These are phyloP conservation scores for Grosmannia huntii DNA, from an alignment of 2,329 filamentous ascomycete species.

Conservation along the genomic window DNA sequence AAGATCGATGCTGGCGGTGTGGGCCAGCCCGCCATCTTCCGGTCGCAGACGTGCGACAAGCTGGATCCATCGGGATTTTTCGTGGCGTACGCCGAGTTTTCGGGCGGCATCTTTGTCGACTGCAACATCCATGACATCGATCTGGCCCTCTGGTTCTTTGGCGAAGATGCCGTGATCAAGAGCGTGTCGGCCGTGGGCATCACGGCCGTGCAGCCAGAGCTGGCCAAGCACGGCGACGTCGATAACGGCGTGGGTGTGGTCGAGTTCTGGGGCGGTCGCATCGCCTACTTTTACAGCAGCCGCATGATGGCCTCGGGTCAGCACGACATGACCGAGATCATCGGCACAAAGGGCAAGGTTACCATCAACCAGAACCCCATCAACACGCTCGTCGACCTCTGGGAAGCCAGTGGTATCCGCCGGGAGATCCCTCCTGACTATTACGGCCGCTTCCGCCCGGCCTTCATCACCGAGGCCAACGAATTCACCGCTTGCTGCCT, in stretches of 20 bases:
- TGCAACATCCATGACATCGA: constrained; percentile 7
- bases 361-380: constrained; percentile 2
- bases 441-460: constrained; percentile 1
- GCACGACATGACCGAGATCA: constrained; percentile 6
- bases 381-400: not conserved
- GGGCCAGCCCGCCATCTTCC: not conserved
- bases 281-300: constrained; percentile 3
- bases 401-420: not conserved
- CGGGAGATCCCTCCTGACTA: constrained; percentile 1
- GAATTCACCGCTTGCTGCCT: constrained; percentile 2
- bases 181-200: not conserved
- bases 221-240: not conserved
- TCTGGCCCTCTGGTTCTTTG: constrained; percentile 3
- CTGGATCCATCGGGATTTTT: constrained; percentile 2
- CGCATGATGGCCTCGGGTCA: constrained; percentile 5
- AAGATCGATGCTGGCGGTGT: not conserved
- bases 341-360: constrained; percentile 3
- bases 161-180: not conserved
- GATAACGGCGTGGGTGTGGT: constrained; percentile 5
- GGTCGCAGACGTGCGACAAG: constrained; percentile 5
- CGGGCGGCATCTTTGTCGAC: constrained; percentile 5
- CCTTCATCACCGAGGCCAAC: constrained; percentile 4
- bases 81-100: not conserved
- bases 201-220: constrained; percentile 1
- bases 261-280: constrained; percentile 2